Evolutionary conservation across 1,284 basidiomycete genomes (phyloP), one percentile per base, ranked within the genome.

Genomic region (Ceratobasidium sp.): DNA sequence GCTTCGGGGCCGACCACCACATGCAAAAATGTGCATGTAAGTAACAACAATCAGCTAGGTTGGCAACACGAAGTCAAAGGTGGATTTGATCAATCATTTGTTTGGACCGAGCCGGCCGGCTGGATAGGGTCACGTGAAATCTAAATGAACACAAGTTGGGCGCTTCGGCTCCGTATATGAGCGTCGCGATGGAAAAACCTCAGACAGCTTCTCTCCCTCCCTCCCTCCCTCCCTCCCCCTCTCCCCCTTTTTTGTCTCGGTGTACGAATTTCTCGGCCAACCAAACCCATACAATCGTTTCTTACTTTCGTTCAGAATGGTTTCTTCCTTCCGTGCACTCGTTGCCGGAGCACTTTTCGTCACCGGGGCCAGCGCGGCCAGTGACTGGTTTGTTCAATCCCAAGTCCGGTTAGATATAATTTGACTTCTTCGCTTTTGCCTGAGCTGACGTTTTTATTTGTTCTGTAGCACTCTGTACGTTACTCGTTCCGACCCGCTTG

Each of bases 271-370:
- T 64, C 15, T n/a, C 38, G 64, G 64, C 64, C 26, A n/a, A 20
- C 48, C 33, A 28, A 68, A 68, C 12, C 66, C 50, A 28, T 50
- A 68, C 48, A 64, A 44, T 64, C 52, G 13, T 68, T 68, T 52
- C 2, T 54, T 38, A 68, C 66, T 54, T 68, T 68, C 66, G 66
- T 68, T 68, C 66, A 28, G 33, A 23, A 68, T 75, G 61, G 13
- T 61, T 42, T 65, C 73, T 28, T 62, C 56, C 61, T 52, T 62
- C 23, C 61, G 73, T 52, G 73, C 73, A 48, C 61, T 75, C 15
- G 62, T 28, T 20, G 73, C 50, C n/a, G 73, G 73, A 26, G 73
- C 62, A 12, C 61, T 75, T 20, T 12, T 62, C 10, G 73, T 46
- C 46, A 20, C 17, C 10, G 62, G 38, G 28, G 33, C 26, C 28